Conservation (phyloP, 1,139 yeast genomes). For the Starmera stellimalicola region DNA sequence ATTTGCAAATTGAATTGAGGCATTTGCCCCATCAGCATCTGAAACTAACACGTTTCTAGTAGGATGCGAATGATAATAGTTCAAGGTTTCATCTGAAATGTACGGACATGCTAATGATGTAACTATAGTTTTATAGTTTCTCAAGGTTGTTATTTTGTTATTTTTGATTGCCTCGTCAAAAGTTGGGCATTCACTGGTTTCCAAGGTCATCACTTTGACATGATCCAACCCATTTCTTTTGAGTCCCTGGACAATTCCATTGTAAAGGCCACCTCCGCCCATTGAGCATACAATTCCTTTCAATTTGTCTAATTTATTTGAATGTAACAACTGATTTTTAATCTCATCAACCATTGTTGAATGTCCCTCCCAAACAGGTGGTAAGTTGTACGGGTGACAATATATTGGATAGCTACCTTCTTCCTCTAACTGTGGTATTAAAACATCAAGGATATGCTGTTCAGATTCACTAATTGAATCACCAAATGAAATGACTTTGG, state of each 20-base stretch:
- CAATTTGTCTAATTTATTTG: constrained; percentile 24
- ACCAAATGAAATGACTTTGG: constrained; percentile 47
- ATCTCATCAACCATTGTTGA: constrained; percentile 52
- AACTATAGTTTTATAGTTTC: constrained; percentile 45
- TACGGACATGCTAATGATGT: constrained; percentile 53
- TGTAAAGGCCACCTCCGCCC: constrained; percentile 71
- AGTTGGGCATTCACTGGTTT: constrained; percentile 54
- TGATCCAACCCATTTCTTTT: constrained; percentile 28
- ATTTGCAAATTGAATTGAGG: constrained; percentile 40
- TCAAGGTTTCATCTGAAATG: constrained; percentile 38
- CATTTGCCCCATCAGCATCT: constrained; percentile 45
- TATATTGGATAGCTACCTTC: constrained; percentile 35
- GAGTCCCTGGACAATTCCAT: constrained; percentile 53
- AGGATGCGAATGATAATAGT: constrained; percentile 28
- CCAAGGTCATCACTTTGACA: constrained; percentile 45
- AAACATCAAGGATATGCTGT: constrained; percentile 29
- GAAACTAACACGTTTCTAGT: constrained; percentile 39
- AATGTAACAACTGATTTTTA: constrained; percentile 27
- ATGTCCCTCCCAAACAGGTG: constrained; percentile 63
- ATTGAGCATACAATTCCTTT: constrained; percentile 58
- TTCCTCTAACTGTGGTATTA: constrained; percentile 26
- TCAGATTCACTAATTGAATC: constrained; percentile 63
- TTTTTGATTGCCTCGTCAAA: constrained; percentile 38
- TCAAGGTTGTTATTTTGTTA: constrained; percentile 34
- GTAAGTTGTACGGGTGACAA: constrained; percentile 64